Evolutionary conservation across 2,329 filamentous ascomycete genomes (phyloP).

Genomic region (Tolypocladium ophioglossoides): DNA sequence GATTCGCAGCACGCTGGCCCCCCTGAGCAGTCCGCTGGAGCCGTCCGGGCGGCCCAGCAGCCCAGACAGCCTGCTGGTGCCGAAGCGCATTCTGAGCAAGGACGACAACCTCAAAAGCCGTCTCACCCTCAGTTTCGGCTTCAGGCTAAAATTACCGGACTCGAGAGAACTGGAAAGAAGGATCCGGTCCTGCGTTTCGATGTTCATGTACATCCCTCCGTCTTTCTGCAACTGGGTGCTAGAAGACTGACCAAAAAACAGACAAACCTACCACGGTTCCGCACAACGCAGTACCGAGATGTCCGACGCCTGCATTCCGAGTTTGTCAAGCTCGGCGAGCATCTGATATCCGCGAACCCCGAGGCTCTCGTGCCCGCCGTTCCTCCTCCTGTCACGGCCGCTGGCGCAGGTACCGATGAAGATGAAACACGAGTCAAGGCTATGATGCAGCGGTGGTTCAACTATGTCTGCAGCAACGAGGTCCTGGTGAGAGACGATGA

Average conservation of each 20-base stretch:
- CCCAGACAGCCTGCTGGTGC: constrained; percentile 10
- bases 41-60: constrained; percentile 15
- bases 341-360: constrained; percentile 94
- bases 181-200: constrained; percentile 93
- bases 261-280: constrained; percentile 98
- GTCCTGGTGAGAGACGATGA: constrained; percentile 92
- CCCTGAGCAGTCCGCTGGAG: constrained; percentile 3
- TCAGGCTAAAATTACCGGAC: constrained; percentile 86
- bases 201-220: constrained; percentile 61
- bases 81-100: constrained; percentile 17
- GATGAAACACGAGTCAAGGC: constrained; percentile 85
- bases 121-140: constrained; percentile 71
- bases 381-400: constrained; percentile 86
- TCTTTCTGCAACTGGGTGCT: not conserved
- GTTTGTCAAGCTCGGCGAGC: constrained; percentile 91
- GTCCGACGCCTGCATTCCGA: constrained; percentile 92
- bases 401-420: constrained; percentile 91
- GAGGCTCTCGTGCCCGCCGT: constrained; percentile 91
- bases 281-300: constrained; percentile 96
- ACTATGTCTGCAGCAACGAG: constrained; percentile 84
- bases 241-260: constrained; percentile 24
- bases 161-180: constrained; percentile 90
- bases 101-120: constrained; percentile 41
- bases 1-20: constrained; percentile 6
- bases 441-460: constrained; percentile 88